A percentile compares a stretch with the other conserved stretches of the same genome.
These are phyloP conservation scores for Dichotomopilus funicola DNA, from an alignment of 2,329 filamentous ascomycete species.

Conservation along the genomic window DNA sequence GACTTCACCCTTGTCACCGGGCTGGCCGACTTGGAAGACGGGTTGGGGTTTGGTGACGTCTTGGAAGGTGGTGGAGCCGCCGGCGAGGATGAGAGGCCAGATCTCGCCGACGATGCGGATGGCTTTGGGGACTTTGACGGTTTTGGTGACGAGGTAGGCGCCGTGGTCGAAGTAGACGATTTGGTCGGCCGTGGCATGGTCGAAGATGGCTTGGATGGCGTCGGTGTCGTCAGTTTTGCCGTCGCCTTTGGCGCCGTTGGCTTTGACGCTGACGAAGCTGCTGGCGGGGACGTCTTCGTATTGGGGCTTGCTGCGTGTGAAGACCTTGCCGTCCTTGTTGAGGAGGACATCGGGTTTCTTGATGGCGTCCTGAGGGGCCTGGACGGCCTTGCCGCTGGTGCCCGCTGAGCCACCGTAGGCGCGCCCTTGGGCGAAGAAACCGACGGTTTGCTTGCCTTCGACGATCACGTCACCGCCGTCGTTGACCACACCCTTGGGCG, in stretches of 20 bases:
- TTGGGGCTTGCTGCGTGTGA: conserved; percentile 82
- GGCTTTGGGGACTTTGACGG: conserved; percentile 66
- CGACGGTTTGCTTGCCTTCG: conserved; percentile 60
- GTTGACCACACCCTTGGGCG: conserved; percentile 59
- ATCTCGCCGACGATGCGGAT: conserved; percentile 87
- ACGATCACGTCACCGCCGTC: conserved; percentile 53
- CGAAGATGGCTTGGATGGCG: conserved; percentile 71
- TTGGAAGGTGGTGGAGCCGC: conserved; percentile 62
- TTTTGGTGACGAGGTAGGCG: conserved; percentile 63
- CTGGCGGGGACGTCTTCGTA: conserved; percentile 63
- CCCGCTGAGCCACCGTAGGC: conserved; percentile 49
- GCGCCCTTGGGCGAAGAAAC: conserved; percentile 74
- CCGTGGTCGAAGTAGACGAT: conserved; percentile 72
- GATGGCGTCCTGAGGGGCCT: conserved; percentile 50
- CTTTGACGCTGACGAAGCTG: conserved; percentile 77
- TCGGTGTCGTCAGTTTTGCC: conserved; percentile 80
- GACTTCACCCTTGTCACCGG: conserved; percentile 69
- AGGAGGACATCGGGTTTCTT: conserved; percentile 63
- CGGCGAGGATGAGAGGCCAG: conserved; percentile 84
- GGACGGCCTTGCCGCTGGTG: conserved; percentile 48
- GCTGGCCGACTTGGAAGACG: conserved; percentile 77
- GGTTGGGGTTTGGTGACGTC: conserved; percentile 70
- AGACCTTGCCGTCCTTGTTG: conserved; percentile 57
- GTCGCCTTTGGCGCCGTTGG: conserved; percentile 78
- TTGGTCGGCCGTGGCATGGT: conserved; percentile 56